Conservation (phyloP, 2,329 filamentous ascomycete species). For the Beauveria sp. region DNA sequence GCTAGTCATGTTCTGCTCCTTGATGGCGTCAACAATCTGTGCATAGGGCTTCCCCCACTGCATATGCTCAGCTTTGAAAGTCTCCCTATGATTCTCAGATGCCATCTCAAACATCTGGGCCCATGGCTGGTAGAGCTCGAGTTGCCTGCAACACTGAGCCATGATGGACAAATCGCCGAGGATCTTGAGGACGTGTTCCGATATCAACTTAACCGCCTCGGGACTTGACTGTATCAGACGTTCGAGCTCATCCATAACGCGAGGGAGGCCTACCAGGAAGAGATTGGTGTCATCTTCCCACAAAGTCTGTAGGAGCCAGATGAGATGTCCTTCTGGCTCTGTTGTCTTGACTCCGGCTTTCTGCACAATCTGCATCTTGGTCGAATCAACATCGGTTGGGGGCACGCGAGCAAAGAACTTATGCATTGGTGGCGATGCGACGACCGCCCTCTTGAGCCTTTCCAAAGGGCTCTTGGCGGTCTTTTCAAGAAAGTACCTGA, state of each 20-base stretch:
- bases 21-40: conserved; percentile 13
- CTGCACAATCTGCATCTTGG: conserved; percentile 16
- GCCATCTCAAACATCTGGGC: conserved; percentile 30
- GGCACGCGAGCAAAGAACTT: conserved; percentile 24
- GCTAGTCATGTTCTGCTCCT: conserved; percentile 12
- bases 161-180: conserved; percentile 40
- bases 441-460: conserved; percentile 18
- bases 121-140: conserved; percentile 42
- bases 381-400: conserved; percentile 15
- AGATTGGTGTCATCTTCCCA: conserved; percentile 27
- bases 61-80: conserved; percentile 17
- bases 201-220: conserved; percentile 28
- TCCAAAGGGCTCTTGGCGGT: conserved; percentile 21
- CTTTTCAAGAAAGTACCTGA: conserved; percentile 28
- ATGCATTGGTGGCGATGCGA: conserved; percentile 34
- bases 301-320: conserved; percentile 29
- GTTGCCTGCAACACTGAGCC: conserved; percentile 33
- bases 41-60: conserved; percentile 7
- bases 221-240: conserved; percentile 32
- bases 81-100: conserved; percentile 15
- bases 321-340: conserved; percentile 20
- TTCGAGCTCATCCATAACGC: conserved; percentile 40
- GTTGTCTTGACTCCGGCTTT: conserved; percentile 16
- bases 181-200: conserved; percentile 24
- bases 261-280: conserved; percentile 25